Evolutionary conservation across 176 grass and related monocot genomes (phyloP).

Genomic region (Lolium multiflorum): DNA sequence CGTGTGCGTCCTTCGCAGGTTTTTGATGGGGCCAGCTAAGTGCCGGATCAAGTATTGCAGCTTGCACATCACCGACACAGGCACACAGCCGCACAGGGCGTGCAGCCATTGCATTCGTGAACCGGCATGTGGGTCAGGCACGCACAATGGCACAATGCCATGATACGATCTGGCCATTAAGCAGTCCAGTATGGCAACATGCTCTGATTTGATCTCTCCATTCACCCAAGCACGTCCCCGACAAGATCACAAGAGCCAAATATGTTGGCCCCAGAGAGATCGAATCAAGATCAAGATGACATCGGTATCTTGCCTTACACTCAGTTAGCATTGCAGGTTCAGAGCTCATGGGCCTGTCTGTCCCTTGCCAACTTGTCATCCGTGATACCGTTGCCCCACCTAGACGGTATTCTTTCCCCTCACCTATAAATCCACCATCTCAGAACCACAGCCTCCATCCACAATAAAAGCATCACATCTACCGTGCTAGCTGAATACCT

Average conservation of each 20-base stretch:
- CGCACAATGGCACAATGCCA: no score
- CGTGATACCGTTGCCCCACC: constrained; percentile 4
- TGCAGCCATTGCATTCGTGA: no score
- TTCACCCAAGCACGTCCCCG: neutral
- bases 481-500: no score
- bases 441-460: neutral
- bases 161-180: no score
- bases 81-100: no score
- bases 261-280: constrained; percentile 29
- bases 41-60: no score
- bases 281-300: constrained; percentile 19
- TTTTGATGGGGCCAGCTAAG: no score
- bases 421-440: constrained; percentile 39
- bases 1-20: no score
- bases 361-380: constrained; percentile 22
- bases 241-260: constrained; percentile 7
- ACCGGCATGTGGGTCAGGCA: no score
- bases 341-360: constrained; percentile 42
- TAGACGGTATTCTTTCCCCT: neutral
- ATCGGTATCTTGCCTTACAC: neutral
- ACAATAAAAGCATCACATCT: neutral
- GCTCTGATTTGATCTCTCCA: no score
- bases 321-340: constrained; percentile 40
- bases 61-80: no score
- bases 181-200: no score